phyloP scores from a whole-genome alignment of 2,329 filamentous ascomycete genomes.

The Sclerotinia sclerotiorum region DNA sequence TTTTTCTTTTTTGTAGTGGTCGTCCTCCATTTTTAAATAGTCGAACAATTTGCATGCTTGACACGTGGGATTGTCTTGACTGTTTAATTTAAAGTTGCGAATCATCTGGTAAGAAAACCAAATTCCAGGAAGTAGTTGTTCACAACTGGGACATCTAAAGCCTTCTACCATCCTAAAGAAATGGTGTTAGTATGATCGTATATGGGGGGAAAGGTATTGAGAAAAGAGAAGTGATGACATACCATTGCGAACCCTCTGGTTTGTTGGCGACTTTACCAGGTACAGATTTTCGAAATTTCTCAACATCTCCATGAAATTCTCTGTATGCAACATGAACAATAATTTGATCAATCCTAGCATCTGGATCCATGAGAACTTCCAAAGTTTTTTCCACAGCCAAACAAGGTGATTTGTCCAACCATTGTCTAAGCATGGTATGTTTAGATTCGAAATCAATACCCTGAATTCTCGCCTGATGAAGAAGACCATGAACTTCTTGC shows the following conservation, averaged over 20 bases:
- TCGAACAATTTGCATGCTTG: conserved; percentile 30
- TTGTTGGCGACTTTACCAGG: conserved; percentile 4
- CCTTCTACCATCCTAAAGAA: conserved; percentile 21
- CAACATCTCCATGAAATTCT: conserved; percentile 8
- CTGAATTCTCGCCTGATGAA: conserved; percentile 28
- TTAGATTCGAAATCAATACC: conserved; percentile 29
- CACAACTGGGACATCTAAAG: conserved; percentile 25
- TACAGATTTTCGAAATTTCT: conserved; percentile 5
- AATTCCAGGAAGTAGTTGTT: conserved; percentile 26
- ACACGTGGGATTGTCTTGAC: conserved; percentile 7
- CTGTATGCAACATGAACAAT: conserved; percentile 29
- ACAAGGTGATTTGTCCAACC: conserved; percentile 35
- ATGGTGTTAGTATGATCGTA: conserved; percentile 4
- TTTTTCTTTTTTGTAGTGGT: conserved; percentile 36
- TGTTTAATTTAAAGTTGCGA: background rate
- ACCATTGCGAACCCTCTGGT: conserved; percentile 28
- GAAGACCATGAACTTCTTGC: conserved; percentile 28
- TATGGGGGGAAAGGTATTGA: background rate
- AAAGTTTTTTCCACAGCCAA: conserved; percentile 32
- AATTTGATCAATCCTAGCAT: conserved; percentile 6
- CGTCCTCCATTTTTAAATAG: conserved; percentile 29
- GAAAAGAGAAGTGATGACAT: conserved; percentile 5
- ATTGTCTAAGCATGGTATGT: conserved; percentile 32
- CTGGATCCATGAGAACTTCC: conserved; percentile 22
- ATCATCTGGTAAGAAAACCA: conserved; percentile 29